Conservation (phyloP, 2,329 filamentous ascomycete genomes). For the Berkeleyomyces rouxiae region DNA sequence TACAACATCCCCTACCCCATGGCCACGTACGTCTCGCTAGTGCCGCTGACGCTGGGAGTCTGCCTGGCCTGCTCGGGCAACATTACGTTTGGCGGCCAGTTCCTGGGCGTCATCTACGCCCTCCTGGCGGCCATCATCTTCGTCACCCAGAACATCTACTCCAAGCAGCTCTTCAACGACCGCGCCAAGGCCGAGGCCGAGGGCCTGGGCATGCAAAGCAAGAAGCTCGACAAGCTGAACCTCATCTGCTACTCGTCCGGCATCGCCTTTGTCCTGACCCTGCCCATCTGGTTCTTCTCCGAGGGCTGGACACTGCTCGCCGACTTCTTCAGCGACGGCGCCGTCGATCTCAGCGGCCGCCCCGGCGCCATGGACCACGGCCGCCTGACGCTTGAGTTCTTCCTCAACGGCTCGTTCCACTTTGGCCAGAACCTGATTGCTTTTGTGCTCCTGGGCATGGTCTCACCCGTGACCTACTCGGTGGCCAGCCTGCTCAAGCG, state of each 20-base stretch:
- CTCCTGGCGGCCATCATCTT: slow-evolving; percentile 86
- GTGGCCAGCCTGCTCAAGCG: slow-evolving; percentile 93
- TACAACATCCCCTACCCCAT: slow-evolving; percentile 77
- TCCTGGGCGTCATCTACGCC: slow-evolving; percentile 78
- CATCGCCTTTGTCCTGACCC: slow-evolving; percentile 72
- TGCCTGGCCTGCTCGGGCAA: slow-evolving; percentile 90
- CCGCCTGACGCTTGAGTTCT: slow-evolving; percentile 61
- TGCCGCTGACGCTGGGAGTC: slow-evolving; percentile 88
- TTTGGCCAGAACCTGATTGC: slow-evolving; percentile 94
- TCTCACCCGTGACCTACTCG: slow-evolving; percentile 92
- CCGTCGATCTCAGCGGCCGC: slow-evolving; percentile 41
- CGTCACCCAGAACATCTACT: slow-evolving; percentile 96
- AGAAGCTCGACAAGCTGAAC: slow-evolving; percentile 92
- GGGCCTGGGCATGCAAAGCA: slow-evolving; percentile 38
- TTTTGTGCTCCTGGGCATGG: slow-evolving; percentile 79
- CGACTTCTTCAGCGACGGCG: slow-evolving; percentile 69
- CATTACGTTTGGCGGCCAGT: slow-evolving; percentile 58
- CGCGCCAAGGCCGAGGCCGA: slow-evolving; percentile 72
- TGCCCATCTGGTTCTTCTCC: slow-evolving; percentile 83
- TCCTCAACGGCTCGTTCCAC: slow-evolving; percentile 95
- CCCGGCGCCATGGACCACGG: slow-evolving; percentile 62
- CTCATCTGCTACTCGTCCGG: slow-evolving; percentile 93
- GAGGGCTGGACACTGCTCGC: slow-evolving; percentile 65
- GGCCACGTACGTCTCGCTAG: slow-evolving; percentile 72
- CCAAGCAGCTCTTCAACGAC: slow-evolving; percentile 94